Evolutionary conservation across 1,284 basidiomycete genomes (phyloP).

Genomic region (Ceratobasidium sp.): DNA sequence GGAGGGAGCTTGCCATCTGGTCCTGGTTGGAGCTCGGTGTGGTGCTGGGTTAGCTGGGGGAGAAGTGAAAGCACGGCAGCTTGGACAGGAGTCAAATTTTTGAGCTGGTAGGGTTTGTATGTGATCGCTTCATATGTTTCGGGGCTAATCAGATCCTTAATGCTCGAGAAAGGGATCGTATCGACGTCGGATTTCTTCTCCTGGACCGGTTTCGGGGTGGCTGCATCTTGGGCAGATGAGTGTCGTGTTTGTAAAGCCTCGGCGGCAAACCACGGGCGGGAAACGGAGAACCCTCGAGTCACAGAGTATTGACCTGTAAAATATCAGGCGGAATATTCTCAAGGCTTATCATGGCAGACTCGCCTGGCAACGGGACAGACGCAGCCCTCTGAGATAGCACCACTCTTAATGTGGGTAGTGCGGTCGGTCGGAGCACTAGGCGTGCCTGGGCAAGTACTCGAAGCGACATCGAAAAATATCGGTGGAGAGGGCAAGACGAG

Average conservation of each 20-base stretch:
- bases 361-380: conserved; percentile 1
- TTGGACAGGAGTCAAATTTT: conserved; percentile 84
- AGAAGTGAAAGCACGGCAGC: conserved; percentile 74
- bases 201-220: neutral
- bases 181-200: neutral
- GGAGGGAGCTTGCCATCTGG: conserved; percentile 47
- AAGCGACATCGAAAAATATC: conserved; percentile 21
- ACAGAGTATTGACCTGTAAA: neutral
- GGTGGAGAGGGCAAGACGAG: neutral
- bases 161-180: conserved; percentile 52
- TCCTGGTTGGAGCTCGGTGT: conserved; percentile 49
- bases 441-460: conserved; percentile 24
- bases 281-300: conserved; percentile 18
- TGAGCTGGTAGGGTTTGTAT: conserved; percentile 70
- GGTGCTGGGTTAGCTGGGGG: conserved; percentile 62
- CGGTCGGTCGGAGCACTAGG: conserved; percentile 1
- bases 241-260: conserved; percentile 10
- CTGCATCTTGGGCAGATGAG: neutral
- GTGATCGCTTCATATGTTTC: conserved; percentile 70
- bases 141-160: conserved; percentile 55
- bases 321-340: neutral
- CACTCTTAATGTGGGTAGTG: neutral
- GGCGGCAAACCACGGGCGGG: conserved; percentile 6
- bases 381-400: conserved; percentile 24
- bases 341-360: neutral